Evolutionary conservation across 108 stramenopile genomes (phyloP), one percentile per base, ranked within the genome.

Genomic region (Skeletonema costatum): DNA sequence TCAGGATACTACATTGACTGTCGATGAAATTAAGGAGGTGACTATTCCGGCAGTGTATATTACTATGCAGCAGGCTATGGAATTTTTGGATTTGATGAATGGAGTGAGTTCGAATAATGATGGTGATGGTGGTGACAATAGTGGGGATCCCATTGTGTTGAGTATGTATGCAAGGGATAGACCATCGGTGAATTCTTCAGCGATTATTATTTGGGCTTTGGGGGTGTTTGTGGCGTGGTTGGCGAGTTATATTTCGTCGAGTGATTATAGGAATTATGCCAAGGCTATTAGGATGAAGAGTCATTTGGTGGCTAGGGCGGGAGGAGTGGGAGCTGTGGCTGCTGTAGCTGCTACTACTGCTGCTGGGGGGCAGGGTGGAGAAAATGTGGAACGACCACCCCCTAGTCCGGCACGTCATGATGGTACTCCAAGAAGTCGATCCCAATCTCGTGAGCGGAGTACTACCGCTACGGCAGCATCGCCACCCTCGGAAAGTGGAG

Each of bases 161-260:
- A 66, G 36, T 12, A 64, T 86, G 13, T 82, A 83, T 41, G 46
- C 59, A 46, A 39, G 87, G 10, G 65, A 71, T 35, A 63, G 76
- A 30, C 87, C 87, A 0, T 16, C 67, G 44, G 78, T 72, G 32
- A 87, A 87, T 67, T 31, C 51, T 19, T 68, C 73, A 31, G 80
- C 83, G 30, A 32, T 86, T n/a, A 33, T 89, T 33, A 84, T 89
- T 61, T 89, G 86, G 85, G 72, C 82, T 1, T 60, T 87, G 44
- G 88, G 87, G 4, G 82, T 83, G 36, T 74, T 82, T 62, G 81
- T 84, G 46, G 74, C 84, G 38, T 82, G 75, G 87, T 32, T 68
- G 32, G 67, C 77, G 17, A 81, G 80, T 68, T 82, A 65, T 41
- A 1, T 16, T 10, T 61, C 62, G 25, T 61, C 67, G 25, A 36